phyloP scores from a whole-genome alignment of 2,329 filamentous ascomycete species.

The Chalara sp. region DNA sequence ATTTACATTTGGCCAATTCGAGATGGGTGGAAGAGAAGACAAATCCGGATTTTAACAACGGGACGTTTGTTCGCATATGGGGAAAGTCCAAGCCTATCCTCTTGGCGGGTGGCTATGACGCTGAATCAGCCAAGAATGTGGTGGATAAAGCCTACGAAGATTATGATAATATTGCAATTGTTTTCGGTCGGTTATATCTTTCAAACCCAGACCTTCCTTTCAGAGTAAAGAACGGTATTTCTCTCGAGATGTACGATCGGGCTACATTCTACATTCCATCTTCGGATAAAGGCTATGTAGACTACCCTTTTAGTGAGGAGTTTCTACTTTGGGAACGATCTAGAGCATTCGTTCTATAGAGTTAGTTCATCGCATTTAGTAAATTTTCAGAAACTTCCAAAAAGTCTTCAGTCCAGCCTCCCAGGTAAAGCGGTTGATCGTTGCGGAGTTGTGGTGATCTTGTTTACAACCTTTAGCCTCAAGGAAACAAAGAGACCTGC shows the following conservation, averaged over 20 bases:
- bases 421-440: too few species aligned
- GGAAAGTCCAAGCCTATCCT: slow-evolving; percentile 37
- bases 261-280: slow-evolving; percentile 28
- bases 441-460: too few species aligned
- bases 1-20: slow-evolving; percentile 55
- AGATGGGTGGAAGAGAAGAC: slow-evolving; percentile 27
- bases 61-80: slow-evolving; percentile 36
- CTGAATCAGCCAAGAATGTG: slow-evolving; percentile 31
- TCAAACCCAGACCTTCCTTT: slow-evolving; percentile 39
- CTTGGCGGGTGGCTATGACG: slow-evolving; percentile 40
- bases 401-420: too few species aligned
- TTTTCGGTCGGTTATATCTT: slow-evolving; percentile 39
- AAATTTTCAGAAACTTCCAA: too few species aligned
- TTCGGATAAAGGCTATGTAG: slow-evolving; percentile 29
- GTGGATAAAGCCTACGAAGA: slow-evolving; percentile 30
- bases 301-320: slow-evolving; percentile 28
- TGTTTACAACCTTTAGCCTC: too few species aligned
- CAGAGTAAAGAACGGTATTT: slow-evolving; percentile 32
- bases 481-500: too few species aligned
- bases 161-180: slow-evolving; percentile 32
- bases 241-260: slow-evolving; percentile 34
- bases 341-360: too few species aligned
- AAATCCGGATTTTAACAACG: slow-evolving; percentile 32
- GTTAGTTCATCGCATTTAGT: too few species aligned
- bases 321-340: slow-evolving; percentile 2